Evolutionary conservation across 1,284 basidiomycete species (phyloP), one percentile per base, ranked within the genome.

Genomic region (Vanrija pseudolonga): DNA sequence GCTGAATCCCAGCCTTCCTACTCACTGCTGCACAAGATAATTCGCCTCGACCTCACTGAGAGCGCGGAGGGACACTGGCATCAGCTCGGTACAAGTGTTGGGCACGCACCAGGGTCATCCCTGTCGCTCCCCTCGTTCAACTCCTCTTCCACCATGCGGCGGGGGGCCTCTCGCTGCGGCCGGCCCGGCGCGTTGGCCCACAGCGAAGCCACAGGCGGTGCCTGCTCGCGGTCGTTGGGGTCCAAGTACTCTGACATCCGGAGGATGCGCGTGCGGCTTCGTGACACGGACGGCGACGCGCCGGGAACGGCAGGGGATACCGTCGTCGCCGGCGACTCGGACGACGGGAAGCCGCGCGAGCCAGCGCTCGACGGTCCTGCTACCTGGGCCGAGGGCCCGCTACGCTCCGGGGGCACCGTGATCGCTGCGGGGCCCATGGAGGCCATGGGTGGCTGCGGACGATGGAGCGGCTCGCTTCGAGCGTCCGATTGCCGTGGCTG

Each of bases 211-310:
- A 26, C 26, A 8, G 6, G 7, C 17, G 64, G 64, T 6, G 53
- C 57, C 26, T 53, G 32, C 18, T 53, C 51, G 5, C 50, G 41
- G 45, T 66, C 64, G 0, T 47, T 50, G 1, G 64, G 64, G 59
- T 66, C 64, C 6, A 66, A 54, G 44, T 62, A 61, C 48, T 64
- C 64, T 11, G 64, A 61, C 48, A 66, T 51, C 53, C 60, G 60
- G 37, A 66, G 50, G 47, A 61, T 60, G 17, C 56, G 51, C 45
- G 56, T 53, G 0, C 38, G 38, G 5, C 42, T 32, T 9, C 32
- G 32, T 2, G 18, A 20, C 18, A 3, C 24, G 24, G 38, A 47
- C 17, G 20, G 45, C 19, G 14, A 28, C 23, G 38, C 28, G 17
- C 20, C 20, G 40, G 26, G 22, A 17, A 17, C 40, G 14, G 44